phyloP scores from a whole-genome alignment of 495 filamentous ascomycete genomes.

The Apodospora peruviana region DNA sequence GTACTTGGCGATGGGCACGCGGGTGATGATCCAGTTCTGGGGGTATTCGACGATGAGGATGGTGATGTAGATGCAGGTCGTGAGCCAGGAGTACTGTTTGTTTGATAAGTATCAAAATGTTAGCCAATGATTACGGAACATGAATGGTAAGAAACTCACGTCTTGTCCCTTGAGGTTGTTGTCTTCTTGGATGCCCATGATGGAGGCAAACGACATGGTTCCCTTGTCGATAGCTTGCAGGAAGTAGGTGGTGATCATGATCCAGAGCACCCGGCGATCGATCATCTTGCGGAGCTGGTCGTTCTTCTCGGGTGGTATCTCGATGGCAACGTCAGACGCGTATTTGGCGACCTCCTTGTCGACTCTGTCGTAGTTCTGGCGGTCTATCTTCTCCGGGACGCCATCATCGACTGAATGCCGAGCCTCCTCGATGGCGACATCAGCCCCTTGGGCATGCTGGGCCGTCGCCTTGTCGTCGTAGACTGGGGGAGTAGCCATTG shows the following conservation, averaged over 20 bases:
- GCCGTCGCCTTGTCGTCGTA: too few species aligned
- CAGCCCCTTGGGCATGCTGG: background rate
- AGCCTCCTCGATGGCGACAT: constrained; percentile 45
- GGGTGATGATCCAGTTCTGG: constrained; percentile 47
- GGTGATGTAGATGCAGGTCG: constrained; percentile 50
- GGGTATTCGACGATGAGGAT: constrained; percentile 50
- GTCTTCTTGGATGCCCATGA: constrained; percentile 61
- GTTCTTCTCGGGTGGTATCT: constrained; percentile 51
- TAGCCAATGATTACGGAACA: too few species aligned
- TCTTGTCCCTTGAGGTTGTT: constrained; percentile 47
- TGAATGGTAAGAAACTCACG: constrained; percentile 22
- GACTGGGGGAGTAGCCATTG: too few species aligned
- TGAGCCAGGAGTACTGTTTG: constrained; percentile 44
- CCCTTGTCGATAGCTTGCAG: constrained; percentile 70
- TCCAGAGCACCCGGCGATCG: constrained; percentile 41
- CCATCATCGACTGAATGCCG: too few species aligned
- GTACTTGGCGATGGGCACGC: constrained; percentile 51
- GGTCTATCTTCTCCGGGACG: constrained; percentile 39
- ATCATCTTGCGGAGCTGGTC: constrained; percentile 46
- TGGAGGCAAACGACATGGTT: constrained; percentile 62
- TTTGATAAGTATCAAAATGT: background rate
- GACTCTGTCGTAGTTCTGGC: constrained; percentile 48
- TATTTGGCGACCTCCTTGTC: constrained; percentile 64
- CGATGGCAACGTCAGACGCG: constrained; percentile 40
- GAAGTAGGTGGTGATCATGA: constrained; percentile 61